Base-by-base conservation (phyloP, 1,139 yeast species). In the Magnusiomyces magnusii region DNA sequence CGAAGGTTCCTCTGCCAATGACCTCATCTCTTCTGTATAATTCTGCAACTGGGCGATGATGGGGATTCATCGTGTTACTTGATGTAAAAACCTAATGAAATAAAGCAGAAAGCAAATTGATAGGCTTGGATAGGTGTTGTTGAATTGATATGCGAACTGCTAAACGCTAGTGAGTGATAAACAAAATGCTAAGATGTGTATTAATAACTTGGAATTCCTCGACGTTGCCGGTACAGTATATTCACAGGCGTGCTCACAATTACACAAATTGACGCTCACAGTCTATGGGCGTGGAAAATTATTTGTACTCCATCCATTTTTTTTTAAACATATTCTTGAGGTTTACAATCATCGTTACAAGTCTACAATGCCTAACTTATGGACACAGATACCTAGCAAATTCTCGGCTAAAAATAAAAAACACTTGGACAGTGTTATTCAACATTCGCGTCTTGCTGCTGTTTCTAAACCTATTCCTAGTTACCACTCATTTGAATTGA, bases 1-100 rank as follows among this genome's bases (percentile, higher is more conserved):
- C 99, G 73, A 93, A 95, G 75, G 91, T 92, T 21, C 99, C 99
- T 62, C 96, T 80, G 5, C 99, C 99, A 25, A 95, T 86, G 51
- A 92, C 85, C 71, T 93, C 98, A 15, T 95, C 87, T 56, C 97
- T 80, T 68, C 85, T 84, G 73, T 84, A 90, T 75, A 68, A 61
- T 36, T 66, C 60, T 36, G 68, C 66, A 24, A 67, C 69, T 24
- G 68, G 66, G 54, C 55, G 53, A 28, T 31, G 53, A 27, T 49
- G 52, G 21, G 39, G 36, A 3, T 3, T 27, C 39, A 49, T 49
- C 36, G 36, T 31, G 7, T 13, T 13, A 31, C 10, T 13, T 7
- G 36, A 13, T 31, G 13, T 31, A 31, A 31, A 31, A 13, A 13
- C 13, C 13, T 31, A 31, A n/a, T n/a, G 36, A 13, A 31, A 31